Evolutionary conservation across 2,329 filamentous ascomycete species (phyloP).

Genomic region (Sporothrix humicola): DNA sequence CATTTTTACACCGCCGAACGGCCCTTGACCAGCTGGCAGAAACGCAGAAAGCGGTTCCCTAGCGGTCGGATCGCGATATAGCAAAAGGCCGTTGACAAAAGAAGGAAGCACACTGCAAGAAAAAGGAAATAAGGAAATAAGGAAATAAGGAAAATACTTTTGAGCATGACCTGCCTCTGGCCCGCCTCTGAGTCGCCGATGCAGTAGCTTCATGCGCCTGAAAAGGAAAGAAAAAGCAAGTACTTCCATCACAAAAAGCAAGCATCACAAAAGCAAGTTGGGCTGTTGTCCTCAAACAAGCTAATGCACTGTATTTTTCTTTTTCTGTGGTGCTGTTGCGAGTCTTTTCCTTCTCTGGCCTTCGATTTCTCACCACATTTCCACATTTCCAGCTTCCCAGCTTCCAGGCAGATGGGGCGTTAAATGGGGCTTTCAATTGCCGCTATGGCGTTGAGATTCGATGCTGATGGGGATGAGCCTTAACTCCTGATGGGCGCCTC

Average conservation of each 20-base stretch:
- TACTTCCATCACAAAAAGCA: too few relatives aligned
- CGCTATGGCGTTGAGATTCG: conserved; percentile 1
- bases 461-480: background rate
- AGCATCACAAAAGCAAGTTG: background rate
- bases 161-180: background rate
- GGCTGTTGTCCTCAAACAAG: background rate
- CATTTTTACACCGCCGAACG: too few relatives aligned
- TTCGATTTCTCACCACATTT: background rate
- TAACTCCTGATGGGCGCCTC: background rate
- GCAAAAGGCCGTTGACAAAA: too few relatives aligned
- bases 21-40: too few relatives aligned
- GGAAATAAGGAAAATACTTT: too few relatives aligned
- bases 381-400: background rate
- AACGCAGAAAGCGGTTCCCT: too few relatives aligned
- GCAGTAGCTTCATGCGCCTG: background rate
- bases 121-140: too few relatives aligned
- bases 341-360: background rate
- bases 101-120: too few relatives aligned
- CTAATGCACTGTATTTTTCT: conserved; percentile 22
- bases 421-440: background rate
- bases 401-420: background rate
- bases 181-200: background rate
- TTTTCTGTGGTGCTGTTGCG: background rate
- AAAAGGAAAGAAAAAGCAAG: background rate
- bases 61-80: too few relatives aligned